Conservation (phyloP, 2,329 filamentous ascomycete species). For the Ophiostoma montium region DNA sequence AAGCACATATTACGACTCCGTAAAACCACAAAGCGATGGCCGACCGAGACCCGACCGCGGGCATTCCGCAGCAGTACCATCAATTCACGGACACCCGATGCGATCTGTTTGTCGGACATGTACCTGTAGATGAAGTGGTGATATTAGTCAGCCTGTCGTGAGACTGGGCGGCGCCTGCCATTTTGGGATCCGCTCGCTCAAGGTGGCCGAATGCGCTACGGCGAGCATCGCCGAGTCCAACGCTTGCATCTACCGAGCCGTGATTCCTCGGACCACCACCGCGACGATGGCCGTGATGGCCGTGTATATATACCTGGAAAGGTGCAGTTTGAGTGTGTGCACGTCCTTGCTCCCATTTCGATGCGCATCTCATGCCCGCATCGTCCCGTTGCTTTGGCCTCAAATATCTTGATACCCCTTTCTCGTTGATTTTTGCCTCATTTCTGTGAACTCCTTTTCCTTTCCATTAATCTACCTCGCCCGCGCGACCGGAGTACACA, state of each 20-base stretch:
- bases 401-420: neutral
- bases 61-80: too few species aligned
- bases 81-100: too few species aligned
- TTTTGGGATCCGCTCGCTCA: neutral
- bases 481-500: neutral
- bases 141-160: neutral
- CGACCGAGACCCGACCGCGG: too few species aligned
- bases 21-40: too few species aligned
- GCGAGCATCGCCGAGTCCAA: constrained; percentile 2
- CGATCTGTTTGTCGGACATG: too few species aligned
- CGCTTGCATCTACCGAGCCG: too few species aligned
- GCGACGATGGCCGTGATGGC: neutral
- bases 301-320: neutral
- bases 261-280: neutral
- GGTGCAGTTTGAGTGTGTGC: neutral
- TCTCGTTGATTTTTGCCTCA: neutral
- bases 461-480: neutral
- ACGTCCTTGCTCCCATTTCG: too few species aligned
- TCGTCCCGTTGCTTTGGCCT: neutral
- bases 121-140: too few species aligned
- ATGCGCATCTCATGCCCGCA: neutral
- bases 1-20: too few species aligned
- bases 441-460: neutral
- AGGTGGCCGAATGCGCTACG: neutral
- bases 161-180: neutral